Evolutionary conservation across 2,329 filamentous ascomycete species (phyloP).

Genomic region (Ceratocystiopsis brevicomis): DNA sequence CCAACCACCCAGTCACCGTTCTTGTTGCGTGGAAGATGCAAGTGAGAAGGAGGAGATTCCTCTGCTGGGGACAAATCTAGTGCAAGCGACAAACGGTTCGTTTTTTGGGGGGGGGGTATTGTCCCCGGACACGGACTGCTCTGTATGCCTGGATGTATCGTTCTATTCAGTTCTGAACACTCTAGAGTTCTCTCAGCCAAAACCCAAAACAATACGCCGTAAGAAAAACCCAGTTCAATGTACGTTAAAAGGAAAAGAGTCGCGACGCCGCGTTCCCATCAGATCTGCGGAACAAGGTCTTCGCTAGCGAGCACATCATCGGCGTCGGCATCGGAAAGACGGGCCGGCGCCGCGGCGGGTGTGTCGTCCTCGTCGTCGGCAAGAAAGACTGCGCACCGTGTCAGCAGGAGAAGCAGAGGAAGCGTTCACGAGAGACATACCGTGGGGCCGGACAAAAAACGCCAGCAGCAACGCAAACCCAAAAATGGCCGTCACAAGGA

Average conservation of each 20-base stretch:
- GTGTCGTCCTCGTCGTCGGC: not conserved
- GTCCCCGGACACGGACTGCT: no score
- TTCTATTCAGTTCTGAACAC: no score
- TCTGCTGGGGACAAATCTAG: no score
- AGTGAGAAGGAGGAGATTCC: no score
- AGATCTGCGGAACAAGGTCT: slow-evolving; percentile 11
- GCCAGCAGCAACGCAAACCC: slow-evolving; percentile 43
- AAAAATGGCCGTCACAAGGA: slow-evolving; percentile 52
- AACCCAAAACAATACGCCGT: not conserved
- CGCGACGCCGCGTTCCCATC: not conserved
- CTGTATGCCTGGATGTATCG: no score
- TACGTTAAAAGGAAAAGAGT: no score
- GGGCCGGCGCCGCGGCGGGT: not conserved
- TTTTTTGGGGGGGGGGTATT: no score
- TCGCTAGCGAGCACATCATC: slow-evolving; percentile 8
- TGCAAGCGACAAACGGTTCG: no score
- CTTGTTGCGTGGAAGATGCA: no score
- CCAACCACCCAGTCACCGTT: no score
- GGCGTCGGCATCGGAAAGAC: not conserved
- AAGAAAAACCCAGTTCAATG: no score
- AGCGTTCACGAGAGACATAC: slow-evolving; percentile 32
- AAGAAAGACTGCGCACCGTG: slow-evolving; percentile 1
- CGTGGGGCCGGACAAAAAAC: slow-evolving; percentile 52
- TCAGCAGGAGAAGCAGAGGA: not conserved
- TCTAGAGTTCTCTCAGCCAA: no score